These are phyloP conservation scores for Ganoderma leucocontextum DNA, from an alignment of 1,284 basidiomycete species.

Conservation along the genomic window DNA sequence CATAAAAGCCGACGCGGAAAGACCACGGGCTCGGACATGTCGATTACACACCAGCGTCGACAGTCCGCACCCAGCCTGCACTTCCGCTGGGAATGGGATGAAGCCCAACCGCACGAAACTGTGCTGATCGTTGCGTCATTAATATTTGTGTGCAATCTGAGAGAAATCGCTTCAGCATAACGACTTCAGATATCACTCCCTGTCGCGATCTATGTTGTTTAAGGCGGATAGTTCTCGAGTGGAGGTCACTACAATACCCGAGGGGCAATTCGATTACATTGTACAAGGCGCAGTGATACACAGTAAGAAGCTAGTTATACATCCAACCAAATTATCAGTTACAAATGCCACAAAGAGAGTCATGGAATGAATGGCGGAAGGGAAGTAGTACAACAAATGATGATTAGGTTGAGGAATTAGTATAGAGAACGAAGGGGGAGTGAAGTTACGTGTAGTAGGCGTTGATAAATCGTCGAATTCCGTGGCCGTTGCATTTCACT, in stretches of 20 bases:
- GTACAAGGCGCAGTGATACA: background rate
- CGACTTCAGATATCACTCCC: too few relatives aligned
- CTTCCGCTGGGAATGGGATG: background rate
- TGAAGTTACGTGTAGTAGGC: slow-evolving; percentile 8
- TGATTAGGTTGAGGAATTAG: background rate
- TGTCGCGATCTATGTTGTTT: background rate
- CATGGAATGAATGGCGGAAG: background rate
- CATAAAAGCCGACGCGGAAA: background rate
- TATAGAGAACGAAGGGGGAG: background rate
- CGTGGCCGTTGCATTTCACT: slow-evolving; percentile 11
- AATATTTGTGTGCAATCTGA: too few relatives aligned
- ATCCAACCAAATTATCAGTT: background rate
- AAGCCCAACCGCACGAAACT: too few relatives aligned
- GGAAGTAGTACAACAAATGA: background rate
- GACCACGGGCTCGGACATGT: background rate
- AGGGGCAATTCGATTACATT: background rate
- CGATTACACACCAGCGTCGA: slow-evolving; percentile 3
- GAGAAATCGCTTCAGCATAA: too few relatives aligned
- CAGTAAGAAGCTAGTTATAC: slow-evolving; percentile 5
- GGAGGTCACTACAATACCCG: background rate
- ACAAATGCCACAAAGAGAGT: background rate
- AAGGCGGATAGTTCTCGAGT: background rate
- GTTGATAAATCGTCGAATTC: slow-evolving; percentile 10
- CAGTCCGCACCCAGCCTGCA: background rate
- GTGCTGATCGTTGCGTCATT: too few relatives aligned